Evolutionary conservation across 2,329 filamentous ascomycete species (phyloP).

Genomic region (Lachnellula suecica): DNA sequence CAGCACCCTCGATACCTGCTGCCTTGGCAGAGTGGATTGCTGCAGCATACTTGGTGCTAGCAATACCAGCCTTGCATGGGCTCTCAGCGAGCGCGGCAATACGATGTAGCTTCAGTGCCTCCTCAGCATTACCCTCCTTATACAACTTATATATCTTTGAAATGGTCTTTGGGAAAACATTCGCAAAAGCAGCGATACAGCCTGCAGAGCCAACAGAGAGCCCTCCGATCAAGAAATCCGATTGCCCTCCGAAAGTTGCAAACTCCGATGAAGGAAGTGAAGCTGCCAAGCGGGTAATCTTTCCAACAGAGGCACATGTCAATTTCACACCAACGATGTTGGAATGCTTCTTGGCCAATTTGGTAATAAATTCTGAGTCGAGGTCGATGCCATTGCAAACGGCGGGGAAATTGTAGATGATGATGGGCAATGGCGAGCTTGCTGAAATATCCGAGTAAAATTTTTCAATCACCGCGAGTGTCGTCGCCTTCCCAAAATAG

Average conservation of each 20-base stretch:
- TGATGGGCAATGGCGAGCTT: constrained; percentile 42
- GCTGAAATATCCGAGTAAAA: constrained; percentile 47
- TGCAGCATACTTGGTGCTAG: constrained; percentile 53
- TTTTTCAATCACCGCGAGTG: constrained; percentile 41
- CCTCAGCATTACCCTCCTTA: constrained; percentile 43
- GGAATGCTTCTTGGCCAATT: constrained; percentile 42
- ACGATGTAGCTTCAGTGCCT: constrained; percentile 50
- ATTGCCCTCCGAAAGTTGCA: constrained; percentile 57
- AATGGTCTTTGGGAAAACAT: constrained; percentile 53
- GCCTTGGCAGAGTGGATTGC: constrained; percentile 46
- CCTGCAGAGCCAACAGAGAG: constrained; percentile 52
- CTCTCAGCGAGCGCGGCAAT: constrained; percentile 52
- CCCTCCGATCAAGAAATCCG: constrained; percentile 56
- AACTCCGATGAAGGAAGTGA: constrained; percentile 46
- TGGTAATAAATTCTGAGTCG: constrained; percentile 50
- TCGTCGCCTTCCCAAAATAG: constrained; percentile 52
- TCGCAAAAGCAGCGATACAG: constrained; percentile 57
- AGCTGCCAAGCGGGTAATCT: constrained; percentile 50
- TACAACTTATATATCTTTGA: constrained; percentile 50
- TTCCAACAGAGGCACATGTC: constrained; percentile 54
- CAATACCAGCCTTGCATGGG: constrained; percentile 53
- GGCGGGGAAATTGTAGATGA: constrained; percentile 54
- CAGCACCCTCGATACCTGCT: constrained; percentile 50
- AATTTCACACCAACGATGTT: constrained; percentile 57
- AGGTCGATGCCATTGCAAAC: constrained; percentile 55